Conservation (phyloP, 2,329 filamentous ascomycete species). For the Simplicillium sp. region DNA sequence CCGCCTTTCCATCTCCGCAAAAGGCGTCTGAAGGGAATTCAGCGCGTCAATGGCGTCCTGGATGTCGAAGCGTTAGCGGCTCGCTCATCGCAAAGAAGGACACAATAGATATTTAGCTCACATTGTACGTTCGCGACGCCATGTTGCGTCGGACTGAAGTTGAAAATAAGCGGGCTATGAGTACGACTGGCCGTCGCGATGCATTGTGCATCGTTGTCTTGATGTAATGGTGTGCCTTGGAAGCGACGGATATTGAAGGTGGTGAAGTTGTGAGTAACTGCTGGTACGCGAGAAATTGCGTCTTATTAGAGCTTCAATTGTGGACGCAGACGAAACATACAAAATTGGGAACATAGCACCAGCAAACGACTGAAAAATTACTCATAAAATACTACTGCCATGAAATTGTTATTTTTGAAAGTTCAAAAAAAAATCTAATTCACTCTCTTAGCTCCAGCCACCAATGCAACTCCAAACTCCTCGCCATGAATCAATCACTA, state of each 20-base stretch:
- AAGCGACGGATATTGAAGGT: not conserved
- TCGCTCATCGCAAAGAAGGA: not conserved
- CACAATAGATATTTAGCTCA: constrained; percentile 8
- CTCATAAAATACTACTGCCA: too few relatives aligned
- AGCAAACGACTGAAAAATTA: too few relatives aligned
- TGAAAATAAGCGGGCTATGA: constrained; percentile 10
- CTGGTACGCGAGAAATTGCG: not conserved
- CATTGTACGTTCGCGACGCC: constrained; percentile 25
- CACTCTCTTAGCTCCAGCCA: not conserved
- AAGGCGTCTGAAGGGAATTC: constrained; percentile 87
- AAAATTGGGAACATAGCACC: too few relatives aligned
- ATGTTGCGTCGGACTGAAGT: constrained; percentile 12
- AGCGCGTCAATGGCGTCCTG: constrained; percentile 79
- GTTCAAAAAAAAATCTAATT: too few relatives aligned
- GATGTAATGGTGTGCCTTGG: not conserved
- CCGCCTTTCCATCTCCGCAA: constrained; percentile 68
- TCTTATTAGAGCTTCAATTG: too few relatives aligned
- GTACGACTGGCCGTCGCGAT: constrained; percentile 15
- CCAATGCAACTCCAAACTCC: not conserved
- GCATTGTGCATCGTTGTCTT: constrained; percentile 22
- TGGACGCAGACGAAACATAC: too few relatives aligned
- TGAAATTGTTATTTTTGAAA: too few relatives aligned
- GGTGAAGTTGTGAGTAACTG: not conserved
- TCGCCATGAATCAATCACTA: too few relatives aligned
- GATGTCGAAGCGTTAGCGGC: too few relatives aligned